phyloP scores from a whole-genome alignment of 371 early-diverging fungal genomes.

The Syncephalastrum contaminatum region DNA sequence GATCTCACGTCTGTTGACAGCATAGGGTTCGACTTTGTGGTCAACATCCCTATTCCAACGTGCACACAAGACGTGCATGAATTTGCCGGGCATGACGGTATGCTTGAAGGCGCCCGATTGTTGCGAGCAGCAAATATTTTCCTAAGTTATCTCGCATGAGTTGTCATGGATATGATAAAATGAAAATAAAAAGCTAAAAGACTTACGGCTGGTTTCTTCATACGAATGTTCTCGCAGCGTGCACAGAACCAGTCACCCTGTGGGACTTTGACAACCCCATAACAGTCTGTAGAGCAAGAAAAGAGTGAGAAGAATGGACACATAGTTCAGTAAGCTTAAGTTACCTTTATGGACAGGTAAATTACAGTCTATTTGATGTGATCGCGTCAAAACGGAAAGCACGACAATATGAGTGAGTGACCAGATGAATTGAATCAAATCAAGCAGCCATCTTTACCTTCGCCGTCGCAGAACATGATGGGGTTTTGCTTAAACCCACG shows the following conservation, averaged over 20 bases:
- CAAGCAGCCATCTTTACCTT: slow-evolving; percentile 24
- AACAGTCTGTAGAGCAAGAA: slow-evolving; percentile 30
- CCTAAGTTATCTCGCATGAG: slow-evolving; percentile 23
- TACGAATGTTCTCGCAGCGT: slow-evolving; percentile 34
- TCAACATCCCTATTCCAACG: slow-evolving; percentile 45
- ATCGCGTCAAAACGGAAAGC: not conserved
- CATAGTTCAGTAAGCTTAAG: not conserved
- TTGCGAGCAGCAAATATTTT: slow-evolving; percentile 50
- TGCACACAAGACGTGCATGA: slow-evolving; percentile 62
- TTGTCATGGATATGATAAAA: not conserved
- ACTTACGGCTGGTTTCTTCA: slow-evolving; percentile 12
- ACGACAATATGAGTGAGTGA: not conserved
- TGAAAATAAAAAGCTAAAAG: not conserved
- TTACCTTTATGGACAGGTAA: slow-evolving; percentile 50
- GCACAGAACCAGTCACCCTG: slow-evolving; percentile 52
- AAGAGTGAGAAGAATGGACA: not conserved
- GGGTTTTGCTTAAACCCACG: slow-evolving; percentile 35
- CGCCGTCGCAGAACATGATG: slow-evolving; percentile 54
- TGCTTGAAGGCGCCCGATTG: slow-evolving; percentile 52
- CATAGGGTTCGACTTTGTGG: slow-evolving; percentile 41
- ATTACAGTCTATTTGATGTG: slow-evolving; percentile 31
- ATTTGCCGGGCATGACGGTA: slow-evolving; percentile 47
- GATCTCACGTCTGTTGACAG: slow-evolving; percentile 20
- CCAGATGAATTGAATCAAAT: not conserved
- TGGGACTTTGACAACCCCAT: slow-evolving; percentile 45